Percentiles rank a stretch among this genome's conserved stretches.
Evolutionary conservation across 495 filamentous ascomycete species (phyloP).

Genomic region (Elasticomyces elasticus): DNA sequence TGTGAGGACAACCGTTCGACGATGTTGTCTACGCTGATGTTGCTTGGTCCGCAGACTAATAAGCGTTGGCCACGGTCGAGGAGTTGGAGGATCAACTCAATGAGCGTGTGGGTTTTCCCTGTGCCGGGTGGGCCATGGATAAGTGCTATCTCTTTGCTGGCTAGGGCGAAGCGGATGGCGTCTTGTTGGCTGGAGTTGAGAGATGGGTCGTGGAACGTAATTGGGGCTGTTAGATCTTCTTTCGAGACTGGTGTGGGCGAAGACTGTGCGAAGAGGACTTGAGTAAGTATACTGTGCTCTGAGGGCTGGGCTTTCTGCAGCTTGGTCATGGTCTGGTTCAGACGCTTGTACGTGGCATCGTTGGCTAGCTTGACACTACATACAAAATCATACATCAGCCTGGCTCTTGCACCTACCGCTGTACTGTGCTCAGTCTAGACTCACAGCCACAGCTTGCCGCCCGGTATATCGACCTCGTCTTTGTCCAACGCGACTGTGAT

Average conservation of each 20-base stretch:
- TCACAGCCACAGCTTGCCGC: conserved; percentile 56
- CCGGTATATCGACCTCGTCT: conserved; percentile 48
- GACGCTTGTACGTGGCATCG: conserved; percentile 83
- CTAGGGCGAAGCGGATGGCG: conserved; percentile 80
- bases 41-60: conserved; percentile 89
- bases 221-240: conserved; percentile 35
- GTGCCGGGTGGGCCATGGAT: conserved; percentile 96
- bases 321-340: conserved; percentile 80
- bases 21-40: conserved; percentile 97
- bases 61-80: conserved; percentile 59
- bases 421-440: conserved; percentile 19
- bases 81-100: conserved; percentile 86
- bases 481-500: conserved; percentile 63
- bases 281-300: conserved; percentile 64
- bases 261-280: conserved; percentile 71
- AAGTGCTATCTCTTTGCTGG: conserved; percentile 71
- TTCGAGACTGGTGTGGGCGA: conserved; percentile 45
- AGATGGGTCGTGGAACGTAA: conserved; percentile 66
- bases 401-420: conserved; percentile 7
- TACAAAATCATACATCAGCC: conserved; percentile 14
- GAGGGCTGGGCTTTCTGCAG: conserved; percentile 60
- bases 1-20: conserved; percentile 82
- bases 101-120: conserved; percentile 93
- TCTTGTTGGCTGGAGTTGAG: conserved; percentile 88
- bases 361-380: conserved; percentile 81